phyloP scores from a whole-genome alignment of 176 grass and related monocot genomes.

The Elaeis guineensis region DNA sequence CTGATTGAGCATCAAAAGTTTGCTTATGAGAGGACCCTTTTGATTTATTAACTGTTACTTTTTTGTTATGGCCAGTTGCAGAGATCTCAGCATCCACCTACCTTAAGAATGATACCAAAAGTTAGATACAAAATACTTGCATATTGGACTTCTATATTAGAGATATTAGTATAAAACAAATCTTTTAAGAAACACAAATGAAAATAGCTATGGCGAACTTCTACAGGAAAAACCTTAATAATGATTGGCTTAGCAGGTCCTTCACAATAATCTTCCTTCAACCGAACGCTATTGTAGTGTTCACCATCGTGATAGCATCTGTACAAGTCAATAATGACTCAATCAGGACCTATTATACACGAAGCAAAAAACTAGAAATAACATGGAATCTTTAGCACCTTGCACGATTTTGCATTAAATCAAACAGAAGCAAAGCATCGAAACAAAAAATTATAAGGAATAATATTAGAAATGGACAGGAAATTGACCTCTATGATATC shows the following conservation, averaged over 20 bases:
- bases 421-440: too few relatives aligned
- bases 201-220: conserved; percentile 12
- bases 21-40: conserved; percentile 34
- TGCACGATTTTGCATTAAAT: too few relatives aligned
- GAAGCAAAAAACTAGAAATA: too few relatives aligned
- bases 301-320: conserved; percentile 88
- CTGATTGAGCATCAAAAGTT: conserved; percentile 29
- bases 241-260: conserved; percentile 73
- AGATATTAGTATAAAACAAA: neutral
- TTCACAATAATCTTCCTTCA: conserved; percentile 78
- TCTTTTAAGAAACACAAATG: neutral
- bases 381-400: too few relatives aligned
- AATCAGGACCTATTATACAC: neutral
- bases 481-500: too few relatives aligned
- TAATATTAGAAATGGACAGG: too few relatives aligned
- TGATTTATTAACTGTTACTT: conserved; percentile 43
- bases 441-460: too few relatives aligned
- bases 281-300: conserved; percentile 85
- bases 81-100: conserved; percentile 58
- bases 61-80: conserved; percentile 28
- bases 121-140: too few relatives aligned
- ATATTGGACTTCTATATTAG: too few relatives aligned
- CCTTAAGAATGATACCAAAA: neutral
- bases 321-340: conserved; percentile 5
- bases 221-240: conserved; percentile 54